Evolutionary conservation across 179 eudicot genomes (phyloP).

Genomic region (Beta corolliflora): DNA sequence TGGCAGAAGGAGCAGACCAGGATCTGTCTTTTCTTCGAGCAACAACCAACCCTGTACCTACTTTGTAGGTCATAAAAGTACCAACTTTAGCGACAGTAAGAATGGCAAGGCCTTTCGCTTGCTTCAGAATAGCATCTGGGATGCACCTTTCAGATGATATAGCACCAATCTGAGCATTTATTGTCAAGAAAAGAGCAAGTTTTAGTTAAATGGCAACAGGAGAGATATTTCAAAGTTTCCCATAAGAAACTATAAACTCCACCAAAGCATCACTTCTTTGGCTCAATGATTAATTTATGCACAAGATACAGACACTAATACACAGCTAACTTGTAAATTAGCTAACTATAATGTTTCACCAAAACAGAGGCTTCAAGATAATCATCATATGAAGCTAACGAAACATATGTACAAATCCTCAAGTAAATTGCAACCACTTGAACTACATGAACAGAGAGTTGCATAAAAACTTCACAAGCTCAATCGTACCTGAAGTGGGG

Average conservation of each 20-base stretch:
- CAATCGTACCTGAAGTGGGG: neutral
- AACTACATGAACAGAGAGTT: neutral
- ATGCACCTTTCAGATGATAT: slow-evolving; percentile 69
- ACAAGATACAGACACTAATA: slow-evolving; percentile 10
- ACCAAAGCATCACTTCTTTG: neutral
- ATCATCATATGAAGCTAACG: slow-evolving; percentile 6
- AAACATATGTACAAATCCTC: neutral
- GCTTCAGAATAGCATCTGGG: slow-evolving; percentile 77
- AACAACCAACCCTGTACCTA: slow-evolving; percentile 91
- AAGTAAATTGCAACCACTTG: neutral
- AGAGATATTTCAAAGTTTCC: neutral
- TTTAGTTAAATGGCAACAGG: neutral
- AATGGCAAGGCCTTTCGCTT: slow-evolving; percentile 95
- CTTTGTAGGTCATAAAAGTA: slow-evolving; percentile 76
- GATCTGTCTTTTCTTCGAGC: slow-evolving; percentile 90
- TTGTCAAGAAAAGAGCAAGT: neutral
- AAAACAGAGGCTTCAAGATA: neutral
- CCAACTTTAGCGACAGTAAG: slow-evolving; percentile 93
- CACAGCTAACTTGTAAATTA: neutral
- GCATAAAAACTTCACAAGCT: neutral
- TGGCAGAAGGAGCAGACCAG: slow-evolving; percentile 97
- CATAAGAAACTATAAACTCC: neutral
- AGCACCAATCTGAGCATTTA: slow-evolving; percentile 62
- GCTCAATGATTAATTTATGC: neutral
- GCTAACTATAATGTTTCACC: neutral